Evolutionary conservation across 257 asterid genomes (phyloP).

Genomic region (Solanum etuberosum): DNA sequence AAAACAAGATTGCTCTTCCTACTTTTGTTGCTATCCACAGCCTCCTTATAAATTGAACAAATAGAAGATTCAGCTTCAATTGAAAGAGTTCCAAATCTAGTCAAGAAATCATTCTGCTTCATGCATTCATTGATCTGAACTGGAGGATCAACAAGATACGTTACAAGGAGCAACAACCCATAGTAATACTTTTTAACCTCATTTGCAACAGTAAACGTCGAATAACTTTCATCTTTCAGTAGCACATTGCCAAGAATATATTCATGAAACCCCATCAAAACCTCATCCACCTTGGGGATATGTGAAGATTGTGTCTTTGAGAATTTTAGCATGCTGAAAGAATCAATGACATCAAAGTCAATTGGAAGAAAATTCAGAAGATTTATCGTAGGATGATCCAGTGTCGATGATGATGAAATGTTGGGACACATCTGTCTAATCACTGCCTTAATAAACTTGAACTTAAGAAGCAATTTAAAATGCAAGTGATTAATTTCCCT

Average conservation of each 20-base stretch:
- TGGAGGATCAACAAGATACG: not conserved
- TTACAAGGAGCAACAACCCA: not conserved
- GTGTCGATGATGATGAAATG: not conserved
- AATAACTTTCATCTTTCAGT: not conserved
- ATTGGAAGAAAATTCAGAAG: not conserved
- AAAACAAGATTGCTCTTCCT: not conserved
- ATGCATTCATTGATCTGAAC: not conserved
- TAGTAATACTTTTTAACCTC: not conserved
- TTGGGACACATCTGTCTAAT: not conserved
- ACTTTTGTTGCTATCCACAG: not conserved
- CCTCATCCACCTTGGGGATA: not conserved
- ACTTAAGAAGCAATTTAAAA: not conserved
- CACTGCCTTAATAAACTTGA: not conserved
- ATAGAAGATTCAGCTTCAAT: not conserved
- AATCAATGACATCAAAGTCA: not conserved
- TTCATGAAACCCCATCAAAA: not conserved
- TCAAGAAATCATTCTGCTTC: not conserved
- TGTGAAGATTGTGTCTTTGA: too few relatives aligned
- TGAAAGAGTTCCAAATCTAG: not conserved
- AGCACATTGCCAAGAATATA: not conserved
- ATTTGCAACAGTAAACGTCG: not conserved
- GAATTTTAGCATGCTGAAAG: not conserved
- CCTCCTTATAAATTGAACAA: too few relatives aligned
- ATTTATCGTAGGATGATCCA: not conserved
- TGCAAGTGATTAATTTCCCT: not conserved